Evolutionary conservation across 371 early-diverging fungal species (phyloP), one percentile per base, ranked within the genome.

Genomic region (Lichtheimia ornata): DNA sequence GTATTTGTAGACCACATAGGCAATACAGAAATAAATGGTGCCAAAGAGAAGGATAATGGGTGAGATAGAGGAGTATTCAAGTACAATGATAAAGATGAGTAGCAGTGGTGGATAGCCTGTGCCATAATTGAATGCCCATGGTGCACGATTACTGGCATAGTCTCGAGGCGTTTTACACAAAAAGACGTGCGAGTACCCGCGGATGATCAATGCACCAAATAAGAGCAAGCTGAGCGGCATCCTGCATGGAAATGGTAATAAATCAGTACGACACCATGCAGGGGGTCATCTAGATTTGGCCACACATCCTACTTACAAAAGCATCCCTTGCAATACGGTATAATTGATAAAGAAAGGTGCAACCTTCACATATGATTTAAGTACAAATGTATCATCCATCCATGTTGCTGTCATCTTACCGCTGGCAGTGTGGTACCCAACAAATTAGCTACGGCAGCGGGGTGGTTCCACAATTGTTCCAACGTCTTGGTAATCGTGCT

Each of bases 41-140:
- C 93, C 93, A 66, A 94, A 91, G 0, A 90, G 60, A 20, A 95
- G 74, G 20, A 95, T 90, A 15, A 96, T 64, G 0, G 97, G 97
- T 50, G 88, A 84, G 27, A 96, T 90, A n/a, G 87, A 86, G 20
- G 93, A 89, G 71, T 97, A 97, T 15, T 89, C 86, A 59, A 95
- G 63, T 15, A 92, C 91, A 56, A 96, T 90, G n/a, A 90, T 87
- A 65, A 94, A 93, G 2, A 95, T 76, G n/a, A 96, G 73, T 25
- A 92, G 69, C 50, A 86, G 87, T 5, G 73, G 74, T 4, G 89
- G 88, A 60, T 87, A 87, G 53, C 71, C 86, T 59, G 66, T 85
- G 60, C 82, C 90, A 67, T 71, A 88, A 59, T 82, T 84, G 12
- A 86, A 82, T 12, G 82, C 65, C 61, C 79, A 76, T 62, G 90